phyloP scores from a whole-genome alignment of 1,139 yeast species.

The Scheffersomyces lignicola region DNA sequence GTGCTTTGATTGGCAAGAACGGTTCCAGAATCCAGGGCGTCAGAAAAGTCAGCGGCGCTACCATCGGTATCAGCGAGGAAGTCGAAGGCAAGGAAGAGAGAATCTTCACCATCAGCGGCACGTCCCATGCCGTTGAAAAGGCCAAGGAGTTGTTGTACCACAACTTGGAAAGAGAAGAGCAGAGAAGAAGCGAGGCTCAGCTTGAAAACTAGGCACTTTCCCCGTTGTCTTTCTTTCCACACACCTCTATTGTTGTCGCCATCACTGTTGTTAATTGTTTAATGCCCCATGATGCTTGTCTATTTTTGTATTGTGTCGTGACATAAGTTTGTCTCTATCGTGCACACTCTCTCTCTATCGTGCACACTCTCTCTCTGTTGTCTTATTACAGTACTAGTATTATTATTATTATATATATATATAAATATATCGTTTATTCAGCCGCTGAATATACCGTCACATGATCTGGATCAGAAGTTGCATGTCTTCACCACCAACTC shows the following conservation, averaged over 20 bases:
- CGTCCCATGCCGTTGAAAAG: slow-evolving; percentile 61
- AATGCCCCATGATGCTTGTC: slow-evolving; percentile 1
- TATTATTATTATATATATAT: neutral
- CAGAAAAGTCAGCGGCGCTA: slow-evolving; percentile 76
- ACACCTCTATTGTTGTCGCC: neutral
- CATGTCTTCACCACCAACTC: slow-evolving; percentile 26
- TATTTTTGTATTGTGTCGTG: neutral
- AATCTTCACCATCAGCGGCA: slow-evolving; percentile 71
- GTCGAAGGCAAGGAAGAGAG: slow-evolving; percentile 67
- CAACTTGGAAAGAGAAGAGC: slow-evolving; percentile 76
- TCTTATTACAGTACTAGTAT: slow-evolving; percentile 3
- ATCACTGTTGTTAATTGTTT: slow-evolving; percentile 1
- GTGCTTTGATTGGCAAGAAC: slow-evolving; percentile 86
- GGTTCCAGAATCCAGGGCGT: slow-evolving; percentile 88
- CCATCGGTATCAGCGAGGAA: slow-evolving; percentile 75
- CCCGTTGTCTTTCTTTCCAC: neutral
- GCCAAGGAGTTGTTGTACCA: slow-evolving; percentile 69
- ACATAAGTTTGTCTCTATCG: neutral
- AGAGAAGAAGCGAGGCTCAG: slow-evolving; percentile 51
- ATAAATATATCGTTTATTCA: neutral
- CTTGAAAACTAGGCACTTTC: neutral
- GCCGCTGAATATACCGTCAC: neutral
- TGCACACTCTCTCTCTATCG: neutral
- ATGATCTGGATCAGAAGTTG: neutral
- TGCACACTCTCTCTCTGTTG: neutral